Percentiles rank a stretch among this genome's conserved stretches.
Conservation (phyloP, 2,329 filamentous ascomycete species). For the Alternaria gaisen region DNA sequence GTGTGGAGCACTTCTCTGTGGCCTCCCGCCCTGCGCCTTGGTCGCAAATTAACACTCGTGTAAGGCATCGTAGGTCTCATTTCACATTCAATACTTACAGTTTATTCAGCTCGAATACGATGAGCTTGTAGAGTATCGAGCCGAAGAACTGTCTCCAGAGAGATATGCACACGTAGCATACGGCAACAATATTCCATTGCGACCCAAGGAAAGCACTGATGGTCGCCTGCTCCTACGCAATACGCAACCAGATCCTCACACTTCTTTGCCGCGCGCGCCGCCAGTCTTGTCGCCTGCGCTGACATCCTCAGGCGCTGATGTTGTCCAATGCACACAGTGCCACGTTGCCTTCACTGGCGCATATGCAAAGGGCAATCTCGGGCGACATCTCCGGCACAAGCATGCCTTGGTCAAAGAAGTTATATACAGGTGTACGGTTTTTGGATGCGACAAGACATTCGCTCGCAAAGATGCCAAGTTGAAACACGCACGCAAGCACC, state of each 20-base stretch:
- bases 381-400: conserved; percentile 17
- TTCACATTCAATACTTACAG: not conserved
- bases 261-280: not conserved
- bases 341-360: conserved; percentile 15
- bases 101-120: not conserved
- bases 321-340: conserved; percentile 12
- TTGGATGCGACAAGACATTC: conserved; percentile 13
- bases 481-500: conserved; percentile 21
- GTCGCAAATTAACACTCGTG: conserved; percentile 15
- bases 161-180: not conserved
- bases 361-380: conserved; percentile 20
- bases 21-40: not conserved
- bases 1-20: not conserved
- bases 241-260: not conserved
- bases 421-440: conserved; percentile 8
- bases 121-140: not conserved
- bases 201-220: not conserved
- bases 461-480: conserved; percentile 19
- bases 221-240: not conserved
- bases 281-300: not conserved
- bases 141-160: not conserved
- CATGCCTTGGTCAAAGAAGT: conserved; percentile 4
- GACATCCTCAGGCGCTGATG: not conserved
- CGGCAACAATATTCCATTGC: not conserved
- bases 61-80: not conserved